A percentile compares a stretch with the other conserved stretches of the same genome.
These are phyloP conservation scores for Tagetes patula DNA, from an alignment of 129 eudicot species.

Conservation along the genomic window DNA sequence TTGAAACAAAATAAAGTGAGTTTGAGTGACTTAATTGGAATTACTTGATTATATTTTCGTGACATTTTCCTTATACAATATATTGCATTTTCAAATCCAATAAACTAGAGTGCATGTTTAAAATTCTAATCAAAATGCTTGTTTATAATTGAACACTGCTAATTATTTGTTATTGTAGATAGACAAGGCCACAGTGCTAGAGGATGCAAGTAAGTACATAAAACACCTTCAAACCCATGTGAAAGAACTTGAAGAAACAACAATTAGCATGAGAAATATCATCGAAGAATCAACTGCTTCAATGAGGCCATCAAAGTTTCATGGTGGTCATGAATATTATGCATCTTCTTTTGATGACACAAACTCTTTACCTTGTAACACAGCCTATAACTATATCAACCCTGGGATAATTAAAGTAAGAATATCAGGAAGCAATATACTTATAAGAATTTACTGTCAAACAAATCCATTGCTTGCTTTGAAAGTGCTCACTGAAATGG, in stretches of 20 bases:
- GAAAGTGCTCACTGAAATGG: slow-evolving; percentile 28
- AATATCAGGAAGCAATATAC: slow-evolving; percentile 26
- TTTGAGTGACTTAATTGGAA: too few species aligned
- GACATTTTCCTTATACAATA: not conserved
- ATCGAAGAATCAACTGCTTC: slow-evolving; percentile 4
- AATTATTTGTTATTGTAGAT: slow-evolving; percentile 17
- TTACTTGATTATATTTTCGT: too few species aligned
- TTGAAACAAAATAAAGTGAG: too few species aligned
- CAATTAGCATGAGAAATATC: not conserved
- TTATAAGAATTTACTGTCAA: slow-evolving; percentile 27
- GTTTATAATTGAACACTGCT: not conserved
- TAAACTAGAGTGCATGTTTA: not conserved
- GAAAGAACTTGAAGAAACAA: slow-evolving; percentile 30
- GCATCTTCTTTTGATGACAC: slow-evolving; percentile 28
- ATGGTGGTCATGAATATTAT: slow-evolving; percentile 10
- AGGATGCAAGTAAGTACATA: slow-evolving; percentile 31
- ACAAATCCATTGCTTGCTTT: slow-evolving; percentile 17
- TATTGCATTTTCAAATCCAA: not conserved
- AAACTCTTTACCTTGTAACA: slow-evolving; percentile 14
- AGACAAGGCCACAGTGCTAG: slow-evolving; percentile 34
- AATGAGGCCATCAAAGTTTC: slow-evolving; percentile 22
- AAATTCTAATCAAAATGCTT: not conserved
- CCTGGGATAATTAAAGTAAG: slow-evolving; percentile 32
- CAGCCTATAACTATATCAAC: not conserved
- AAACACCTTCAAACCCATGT: slow-evolving; percentile 32